Evolutionary conservation across 1,284 basidiomycete species (phyloP).

Genomic region (Moesziomyces parantarcticus): DNA sequence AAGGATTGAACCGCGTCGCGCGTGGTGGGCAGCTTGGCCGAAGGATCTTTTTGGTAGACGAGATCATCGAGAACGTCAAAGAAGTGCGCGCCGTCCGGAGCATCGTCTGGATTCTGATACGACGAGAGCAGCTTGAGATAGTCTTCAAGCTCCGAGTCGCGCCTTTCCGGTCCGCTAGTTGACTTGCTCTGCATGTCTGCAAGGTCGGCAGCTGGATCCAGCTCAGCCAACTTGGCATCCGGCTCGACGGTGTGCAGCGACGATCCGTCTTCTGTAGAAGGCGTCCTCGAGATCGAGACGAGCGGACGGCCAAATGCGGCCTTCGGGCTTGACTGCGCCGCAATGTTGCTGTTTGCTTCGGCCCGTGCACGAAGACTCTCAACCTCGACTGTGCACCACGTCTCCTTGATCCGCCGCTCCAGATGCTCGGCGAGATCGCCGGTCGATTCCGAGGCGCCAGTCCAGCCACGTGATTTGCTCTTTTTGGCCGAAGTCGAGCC

Average conservation of each 20-base stretch:
- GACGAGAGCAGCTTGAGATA: constrained; percentile 44
- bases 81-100: constrained; percentile 31
- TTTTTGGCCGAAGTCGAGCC: constrained; percentile 22
- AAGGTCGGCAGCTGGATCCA: constrained; percentile 4
- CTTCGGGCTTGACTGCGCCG: constrained; percentile 13
- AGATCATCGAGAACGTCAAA: constrained; percentile 47
- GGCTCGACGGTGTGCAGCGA: constrained; percentile 18
- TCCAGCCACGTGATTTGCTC: constrained; percentile 31
- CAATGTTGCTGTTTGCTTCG: constrained; percentile 16
- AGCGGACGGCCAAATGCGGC: not conserved
- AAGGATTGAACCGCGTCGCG: constrained; percentile 2
- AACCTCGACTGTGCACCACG: constrained; percentile 32
- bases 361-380: constrained; percentile 16
- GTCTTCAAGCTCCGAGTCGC: constrained; percentile 33
- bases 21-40: constrained; percentile 16
- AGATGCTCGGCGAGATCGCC: constrained; percentile 44
- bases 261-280: constrained; percentile 26
- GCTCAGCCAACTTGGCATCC: constrained; percentile 1
- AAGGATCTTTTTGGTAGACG: constrained; percentile 30
- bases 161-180: constrained; percentile 5
- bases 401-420: constrained; percentile 35
- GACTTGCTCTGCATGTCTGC: not conserved
- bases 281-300: constrained; percentile 6
- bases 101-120: constrained; percentile 46
- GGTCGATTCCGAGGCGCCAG: constrained; percentile 38